Conservation (phyloP, 768 basidiomycete genomes). For the Lentinus tigrinus region DNA sequence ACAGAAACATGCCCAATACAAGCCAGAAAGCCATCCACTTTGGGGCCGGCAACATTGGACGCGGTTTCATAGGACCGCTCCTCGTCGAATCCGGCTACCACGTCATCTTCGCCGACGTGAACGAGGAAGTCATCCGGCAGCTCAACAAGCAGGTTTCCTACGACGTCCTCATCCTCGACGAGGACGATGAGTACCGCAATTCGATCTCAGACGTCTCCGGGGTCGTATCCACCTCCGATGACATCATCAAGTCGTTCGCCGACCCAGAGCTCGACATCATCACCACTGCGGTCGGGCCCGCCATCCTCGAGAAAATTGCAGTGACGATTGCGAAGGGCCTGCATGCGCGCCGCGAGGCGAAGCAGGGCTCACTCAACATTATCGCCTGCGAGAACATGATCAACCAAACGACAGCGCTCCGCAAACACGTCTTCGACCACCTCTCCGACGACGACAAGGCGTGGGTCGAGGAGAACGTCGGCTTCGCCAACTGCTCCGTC, state of each 20-base stretch:
- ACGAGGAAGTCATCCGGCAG: slow-evolving; percentile 31
- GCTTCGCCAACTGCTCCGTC: slow-evolving; percentile 42
- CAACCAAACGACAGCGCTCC: slow-evolving; percentile 32
- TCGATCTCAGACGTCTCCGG: slow-evolving; percentile 24
- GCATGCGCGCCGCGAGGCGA: slow-evolving; percentile 25
- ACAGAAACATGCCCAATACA: neutral
- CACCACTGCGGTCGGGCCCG: slow-evolving; percentile 39
- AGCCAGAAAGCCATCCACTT: slow-evolving; percentile 35
- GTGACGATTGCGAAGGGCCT: slow-evolving; percentile 35
- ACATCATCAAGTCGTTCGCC: slow-evolving; percentile 19
- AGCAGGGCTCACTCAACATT: slow-evolving; percentile 29
- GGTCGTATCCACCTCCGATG: slow-evolving; percentile 12
- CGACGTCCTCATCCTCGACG: slow-evolving; percentile 33
- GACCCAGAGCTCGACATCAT: slow-evolving; percentile 28
- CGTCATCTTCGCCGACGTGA: slow-evolving; percentile 36
- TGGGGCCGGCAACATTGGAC: slow-evolving; percentile 40
- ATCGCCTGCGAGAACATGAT: slow-evolving; percentile 44
- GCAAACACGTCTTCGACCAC: slow-evolving; percentile 28
- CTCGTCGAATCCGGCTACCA: slow-evolving; percentile 37
- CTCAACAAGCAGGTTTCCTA: slow-evolving; percentile 32
- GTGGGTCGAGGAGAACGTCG: slow-evolving; percentile 31
- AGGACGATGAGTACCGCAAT: slow-evolving; percentile 20
- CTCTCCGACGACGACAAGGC: slow-evolving; percentile 30
- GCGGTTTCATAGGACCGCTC: slow-evolving; percentile 40
- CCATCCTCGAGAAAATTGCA: slow-evolving; percentile 34